Percentiles rank a stretch among this genome's conserved stretches.
Evolutionary conservation across 1,139 yeast species (phyloP).

Genomic region (Yamadazyma buinensis): DNA sequence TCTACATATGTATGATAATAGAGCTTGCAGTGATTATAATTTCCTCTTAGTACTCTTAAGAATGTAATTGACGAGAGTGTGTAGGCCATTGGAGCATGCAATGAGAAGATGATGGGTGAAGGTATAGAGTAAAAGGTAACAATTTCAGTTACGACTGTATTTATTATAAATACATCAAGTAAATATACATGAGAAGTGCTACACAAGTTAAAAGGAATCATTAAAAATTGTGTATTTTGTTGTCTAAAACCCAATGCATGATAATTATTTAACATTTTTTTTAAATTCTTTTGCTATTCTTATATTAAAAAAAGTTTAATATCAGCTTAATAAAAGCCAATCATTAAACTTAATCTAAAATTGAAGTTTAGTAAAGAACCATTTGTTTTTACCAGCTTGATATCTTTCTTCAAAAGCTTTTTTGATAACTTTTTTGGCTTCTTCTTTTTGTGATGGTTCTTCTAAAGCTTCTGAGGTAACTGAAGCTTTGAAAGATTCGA

Average conservation of each 20-base stretch:
- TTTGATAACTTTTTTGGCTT: slow-evolving; percentile 98
- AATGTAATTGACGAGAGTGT: too few relatives aligned
- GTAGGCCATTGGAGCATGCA: too few relatives aligned
- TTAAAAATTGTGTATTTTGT: slow-evolving; percentile 20
- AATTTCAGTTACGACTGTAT: too few relatives aligned
- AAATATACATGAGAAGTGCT: slow-evolving; percentile 14
- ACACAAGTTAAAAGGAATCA: slow-evolving; percentile 14
- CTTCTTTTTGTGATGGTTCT: slow-evolving; percentile 99
- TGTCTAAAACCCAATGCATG: slow-evolving; percentile 31
- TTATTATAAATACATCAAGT: slow-evolving; percentile 16
- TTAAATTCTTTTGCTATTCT: slow-evolving; percentile 4
- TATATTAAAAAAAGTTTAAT: too few relatives aligned
- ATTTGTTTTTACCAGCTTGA: slow-evolving; percentile 99
- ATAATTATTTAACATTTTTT: slow-evolving; percentile 12
- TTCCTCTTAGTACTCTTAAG: too few relatives aligned
- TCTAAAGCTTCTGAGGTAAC: slow-evolving; percentile 91
- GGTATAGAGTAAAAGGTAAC: too few relatives aligned
- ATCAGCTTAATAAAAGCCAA: too few relatives aligned
- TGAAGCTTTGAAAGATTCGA: slow-evolving; percentile 89
- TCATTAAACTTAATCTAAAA: slow-evolving; percentile 69
- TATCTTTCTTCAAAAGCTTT: slow-evolving; percentile 99
- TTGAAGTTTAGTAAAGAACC: slow-evolving; percentile 99
- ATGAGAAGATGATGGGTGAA: too few relatives aligned
- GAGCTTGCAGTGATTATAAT: too few relatives aligned
- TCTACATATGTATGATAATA: too few relatives aligned